Percentiles rank a stretch among this genome's conserved stretches.
phyloP scores from a whole-genome alignment of 345 rosid genomes.

The Iberis pinnata region DNA sequence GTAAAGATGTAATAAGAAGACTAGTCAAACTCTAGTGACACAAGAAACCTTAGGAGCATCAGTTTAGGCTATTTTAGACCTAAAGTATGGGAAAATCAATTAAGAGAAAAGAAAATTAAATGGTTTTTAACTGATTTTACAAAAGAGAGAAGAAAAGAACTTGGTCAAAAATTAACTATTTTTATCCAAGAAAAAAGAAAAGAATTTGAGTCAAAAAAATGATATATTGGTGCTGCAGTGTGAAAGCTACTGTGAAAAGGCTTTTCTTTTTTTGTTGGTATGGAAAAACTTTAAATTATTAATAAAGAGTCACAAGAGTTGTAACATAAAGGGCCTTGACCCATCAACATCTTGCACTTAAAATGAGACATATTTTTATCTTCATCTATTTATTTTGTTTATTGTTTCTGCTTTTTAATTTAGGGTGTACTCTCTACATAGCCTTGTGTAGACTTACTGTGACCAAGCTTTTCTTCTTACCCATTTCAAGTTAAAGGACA shows the following conservation, averaged over 20 bases:
- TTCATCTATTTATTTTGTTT: slow-evolving; percentile 15
- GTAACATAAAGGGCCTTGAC: slow-evolving; percentile 44
- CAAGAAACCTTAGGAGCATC: slow-evolving; percentile 11
- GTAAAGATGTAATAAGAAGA: slow-evolving; percentile 21
- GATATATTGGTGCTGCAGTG: slow-evolving; percentile 29
- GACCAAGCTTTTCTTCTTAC: slow-evolving; percentile 21
- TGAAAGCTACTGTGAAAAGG: slow-evolving; percentile 41
- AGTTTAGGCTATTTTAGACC: slow-evolving; percentile 6
- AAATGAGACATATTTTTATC: slow-evolving; percentile 39
- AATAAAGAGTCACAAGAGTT: slow-evolving; percentile 29
- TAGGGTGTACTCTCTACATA: slow-evolving; percentile 10
- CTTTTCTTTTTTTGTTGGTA: slow-evolving; percentile 7
- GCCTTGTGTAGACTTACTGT: slow-evolving; percentile 31
- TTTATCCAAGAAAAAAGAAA: background rate
- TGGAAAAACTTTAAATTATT: slow-evolving; percentile 16
- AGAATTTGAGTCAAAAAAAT: slow-evolving; percentile 15
- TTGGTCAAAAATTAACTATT: background rate
- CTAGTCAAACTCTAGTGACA: slow-evolving; percentile 20
- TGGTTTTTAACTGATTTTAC: background rate
- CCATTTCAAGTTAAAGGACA: slow-evolving; percentile 26
- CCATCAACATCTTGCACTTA: slow-evolving; percentile 80
- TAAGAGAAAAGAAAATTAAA: too few relatives aligned
- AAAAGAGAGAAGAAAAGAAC: background rate
- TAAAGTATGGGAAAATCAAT: too few relatives aligned
- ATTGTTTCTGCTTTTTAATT: slow-evolving; percentile 25